A percentile compares a stretch with the other conserved stretches of the same genome.
Conservation (phyloP, 2,329 filamentous ascomycete genomes). For the Neofusicoccum parvum region DNA sequence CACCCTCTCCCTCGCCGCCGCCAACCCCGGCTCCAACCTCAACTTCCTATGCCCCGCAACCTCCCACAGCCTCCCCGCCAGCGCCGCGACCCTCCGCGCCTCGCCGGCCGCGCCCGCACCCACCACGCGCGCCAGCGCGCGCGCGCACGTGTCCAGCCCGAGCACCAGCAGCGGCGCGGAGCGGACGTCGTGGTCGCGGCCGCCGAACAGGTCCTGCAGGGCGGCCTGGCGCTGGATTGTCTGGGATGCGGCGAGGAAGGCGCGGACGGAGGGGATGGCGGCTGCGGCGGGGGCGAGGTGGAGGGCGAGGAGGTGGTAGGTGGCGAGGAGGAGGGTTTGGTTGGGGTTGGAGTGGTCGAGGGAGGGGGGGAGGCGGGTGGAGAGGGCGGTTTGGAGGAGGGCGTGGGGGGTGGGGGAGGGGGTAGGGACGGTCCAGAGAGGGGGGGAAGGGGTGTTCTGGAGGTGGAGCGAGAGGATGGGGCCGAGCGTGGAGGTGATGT, state of each 20-base stretch:
- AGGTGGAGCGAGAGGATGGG: slow-evolving; percentile 8
- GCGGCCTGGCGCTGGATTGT: background rate
- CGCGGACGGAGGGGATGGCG: background rate
- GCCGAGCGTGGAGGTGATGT: slow-evolving; percentile 26
- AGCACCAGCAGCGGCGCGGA: background rate
- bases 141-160: background rate
- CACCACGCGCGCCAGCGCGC: too few relatives aligned
- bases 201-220: background rate
- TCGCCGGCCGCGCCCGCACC: too few relatives aligned
- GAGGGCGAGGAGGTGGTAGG: too few relatives aligned
- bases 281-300: background rate
- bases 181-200: background rate
- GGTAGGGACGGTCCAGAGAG: too few relatives aligned
- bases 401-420: background rate
- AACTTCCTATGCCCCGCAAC: too few relatives aligned
- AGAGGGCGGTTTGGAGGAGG: background rate
- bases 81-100: too few relatives aligned
- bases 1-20: too few relatives aligned
- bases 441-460: background rate
- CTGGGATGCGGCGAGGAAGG: background rate
- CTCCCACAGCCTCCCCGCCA: too few relatives aligned
- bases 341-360: slow-evolving; percentile 3
- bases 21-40: too few relatives aligned
- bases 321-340: background rate
- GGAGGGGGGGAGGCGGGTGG: background rate